Conservation (phyloP, 2,329 filamentous ascomycete genomes). For the Calonectria leucothoes region DNA sequence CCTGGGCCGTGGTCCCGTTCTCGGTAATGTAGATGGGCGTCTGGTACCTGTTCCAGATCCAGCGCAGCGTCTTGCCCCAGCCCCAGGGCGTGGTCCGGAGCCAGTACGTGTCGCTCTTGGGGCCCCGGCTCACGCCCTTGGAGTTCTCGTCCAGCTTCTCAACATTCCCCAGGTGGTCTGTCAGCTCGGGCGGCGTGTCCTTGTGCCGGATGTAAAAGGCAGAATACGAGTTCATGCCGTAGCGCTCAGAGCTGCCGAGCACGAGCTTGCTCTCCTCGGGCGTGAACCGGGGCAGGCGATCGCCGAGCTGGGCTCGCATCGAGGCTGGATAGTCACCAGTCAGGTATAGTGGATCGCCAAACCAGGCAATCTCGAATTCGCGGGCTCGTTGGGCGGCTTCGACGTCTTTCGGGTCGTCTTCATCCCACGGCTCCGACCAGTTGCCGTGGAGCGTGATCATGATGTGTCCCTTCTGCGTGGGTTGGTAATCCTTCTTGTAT, state of each 20-base stretch:
- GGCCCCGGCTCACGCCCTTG: constrained; percentile 47
- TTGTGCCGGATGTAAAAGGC: constrained; percentile 52
- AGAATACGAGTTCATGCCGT: constrained; percentile 58
- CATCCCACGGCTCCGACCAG: constrained; percentile 55
- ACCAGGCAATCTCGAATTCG: constrained; percentile 57
- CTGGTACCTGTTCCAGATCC: constrained; percentile 54
- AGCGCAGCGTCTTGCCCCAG: constrained; percentile 51
- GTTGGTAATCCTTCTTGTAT: constrained; percentile 53
- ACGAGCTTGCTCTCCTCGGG: constrained; percentile 52
- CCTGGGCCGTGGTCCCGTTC: constrained; percentile 54
- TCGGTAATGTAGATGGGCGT: constrained; percentile 57
- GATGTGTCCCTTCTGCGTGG: constrained; percentile 49
- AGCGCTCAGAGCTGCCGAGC: constrained; percentile 51
- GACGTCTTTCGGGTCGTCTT: constrained; percentile 46
- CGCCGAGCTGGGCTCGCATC: constrained; percentile 53
- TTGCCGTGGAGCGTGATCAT: constrained; percentile 57
- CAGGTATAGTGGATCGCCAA: constrained; percentile 51
- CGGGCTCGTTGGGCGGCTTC: constrained; percentile 52
- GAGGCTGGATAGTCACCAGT: constrained; percentile 52
- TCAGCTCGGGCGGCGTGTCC: constrained; percentile 48
- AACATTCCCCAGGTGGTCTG: constrained; percentile 54
- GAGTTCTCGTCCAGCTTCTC: constrained; percentile 49
- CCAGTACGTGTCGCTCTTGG: constrained; percentile 53
- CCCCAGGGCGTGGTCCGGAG: constrained; percentile 52
- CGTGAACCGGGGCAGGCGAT: constrained; percentile 51